A percentile compares a stretch with the other conserved stretches of the same genome.
Evolutionary conservation across 257 asterid genomes (phyloP).

Genomic region (Ilex asprella): DNA sequence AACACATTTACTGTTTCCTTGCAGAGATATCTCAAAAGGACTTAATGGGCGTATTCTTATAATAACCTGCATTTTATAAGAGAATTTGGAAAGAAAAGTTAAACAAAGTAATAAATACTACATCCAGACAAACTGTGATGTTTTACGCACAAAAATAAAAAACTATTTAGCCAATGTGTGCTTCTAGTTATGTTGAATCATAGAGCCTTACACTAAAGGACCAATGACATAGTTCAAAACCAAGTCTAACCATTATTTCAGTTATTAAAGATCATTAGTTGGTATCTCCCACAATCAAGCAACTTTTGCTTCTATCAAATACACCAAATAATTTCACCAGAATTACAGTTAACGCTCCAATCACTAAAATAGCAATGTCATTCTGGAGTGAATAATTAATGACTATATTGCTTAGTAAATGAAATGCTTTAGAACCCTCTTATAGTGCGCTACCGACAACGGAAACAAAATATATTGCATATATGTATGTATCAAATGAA

Average conservation of each 20-base stretch:
- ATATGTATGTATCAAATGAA: too few species aligned
- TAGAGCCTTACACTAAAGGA: not conserved
- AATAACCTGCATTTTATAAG: slow-evolving; percentile 51
- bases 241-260: not conserved
- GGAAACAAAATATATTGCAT: too few species aligned
- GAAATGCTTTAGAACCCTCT: too few species aligned
- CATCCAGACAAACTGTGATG: not conserved
- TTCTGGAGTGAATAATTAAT: too few species aligned
- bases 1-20: slow-evolving; percentile 69
- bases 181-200: not conserved
- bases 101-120: not conserved
- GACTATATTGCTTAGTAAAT: too few species aligned
- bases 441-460: too few species aligned
- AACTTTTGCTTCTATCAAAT: not conserved
- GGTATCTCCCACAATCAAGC: not conserved
- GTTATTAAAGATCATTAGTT: not conserved
- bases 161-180: not conserved
- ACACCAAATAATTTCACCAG: not conserved
- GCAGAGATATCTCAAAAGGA: slow-evolving; percentile 63
- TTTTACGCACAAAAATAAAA: not conserved
- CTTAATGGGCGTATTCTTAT: slow-evolving; percentile 82
- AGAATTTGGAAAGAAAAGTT: not conserved
- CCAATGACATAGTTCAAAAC: not conserved
- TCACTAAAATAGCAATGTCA: too few species aligned
- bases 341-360: not conserved